Percentiles rank a stretch among this genome's conserved stretches.
Conservation (phyloP, 176 grass and related monocot genomes). For the Guadua angustifolia region DNA sequence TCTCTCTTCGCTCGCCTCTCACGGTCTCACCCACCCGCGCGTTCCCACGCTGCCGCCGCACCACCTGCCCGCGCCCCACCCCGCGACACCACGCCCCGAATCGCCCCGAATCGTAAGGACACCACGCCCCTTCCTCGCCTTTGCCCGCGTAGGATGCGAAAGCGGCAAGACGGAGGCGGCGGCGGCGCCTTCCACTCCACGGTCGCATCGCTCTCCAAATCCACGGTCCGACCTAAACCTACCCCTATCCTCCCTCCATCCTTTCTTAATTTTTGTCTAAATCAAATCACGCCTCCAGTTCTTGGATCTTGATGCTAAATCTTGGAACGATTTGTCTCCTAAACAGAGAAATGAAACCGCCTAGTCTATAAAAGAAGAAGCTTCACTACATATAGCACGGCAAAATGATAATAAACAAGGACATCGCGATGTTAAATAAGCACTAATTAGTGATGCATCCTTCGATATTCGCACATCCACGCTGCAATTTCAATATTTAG, state of each 20-base stretch:
- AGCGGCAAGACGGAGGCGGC: slow-evolving; percentile 13
- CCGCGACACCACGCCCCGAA: no score
- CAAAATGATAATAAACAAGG: neutral
- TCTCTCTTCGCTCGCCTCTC: no score
- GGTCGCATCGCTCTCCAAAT: slow-evolving; percentile 41
- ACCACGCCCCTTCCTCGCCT: no score
- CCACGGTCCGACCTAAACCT: slow-evolving; percentile 17
- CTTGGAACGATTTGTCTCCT: neutral
- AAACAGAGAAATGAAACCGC: no score
- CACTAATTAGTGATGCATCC: neutral
- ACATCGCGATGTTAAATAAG: neutral
- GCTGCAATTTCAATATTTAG: neutral
- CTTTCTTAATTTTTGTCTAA: neutral
- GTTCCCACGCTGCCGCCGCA: no score
- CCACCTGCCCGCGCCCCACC: no score
- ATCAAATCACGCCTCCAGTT: neutral
- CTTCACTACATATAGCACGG: neutral
- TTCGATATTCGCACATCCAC: neutral
- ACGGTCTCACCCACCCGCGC: no score
- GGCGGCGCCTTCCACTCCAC: slow-evolving; percentile 46
- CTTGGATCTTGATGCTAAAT: neutral
- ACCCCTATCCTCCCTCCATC: neutral
- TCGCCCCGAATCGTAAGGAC: no score
- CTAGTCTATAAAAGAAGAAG: no score
- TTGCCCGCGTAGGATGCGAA: no score